Conservation (phyloP, 129 eudicot species). For the Deinandra increscens region DNA sequence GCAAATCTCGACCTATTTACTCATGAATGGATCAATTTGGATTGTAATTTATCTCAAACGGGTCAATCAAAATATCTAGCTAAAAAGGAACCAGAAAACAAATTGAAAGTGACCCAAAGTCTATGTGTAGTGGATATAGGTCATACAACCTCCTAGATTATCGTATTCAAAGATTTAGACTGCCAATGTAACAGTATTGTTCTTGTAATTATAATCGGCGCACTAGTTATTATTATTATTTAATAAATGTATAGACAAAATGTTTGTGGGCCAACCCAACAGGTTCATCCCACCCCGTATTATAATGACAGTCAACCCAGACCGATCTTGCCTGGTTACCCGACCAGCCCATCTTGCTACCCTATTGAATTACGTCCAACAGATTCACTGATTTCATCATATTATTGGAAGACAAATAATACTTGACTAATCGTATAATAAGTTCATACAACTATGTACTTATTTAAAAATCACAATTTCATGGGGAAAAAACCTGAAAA, state of each 20-base stretch:
- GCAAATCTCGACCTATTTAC: background rate
- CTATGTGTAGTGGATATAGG: background rate
- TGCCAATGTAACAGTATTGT: background rate
- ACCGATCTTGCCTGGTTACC: background rate
- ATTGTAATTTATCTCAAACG: background rate
- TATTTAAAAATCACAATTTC: background rate
- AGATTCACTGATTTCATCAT: background rate
- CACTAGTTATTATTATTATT: background rate
- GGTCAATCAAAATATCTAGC: too few relatives aligned
- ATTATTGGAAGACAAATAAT: background rate
- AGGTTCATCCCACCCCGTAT: background rate
- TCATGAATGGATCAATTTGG: background rate
- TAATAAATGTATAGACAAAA: background rate
- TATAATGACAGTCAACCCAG: background rate
- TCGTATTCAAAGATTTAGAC: background rate
- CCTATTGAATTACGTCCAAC: background rate
- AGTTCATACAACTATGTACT: background rate
- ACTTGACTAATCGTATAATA: background rate
- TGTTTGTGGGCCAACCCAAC: background rate
- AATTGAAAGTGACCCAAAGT: background rate
- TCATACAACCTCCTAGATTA: background rate
- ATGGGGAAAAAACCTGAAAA: conserved; percentile 64
- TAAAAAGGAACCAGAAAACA: background rate
- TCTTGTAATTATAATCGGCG: background rate
- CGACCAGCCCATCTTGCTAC: conserved; percentile 1